Base-by-base conservation (phyloP, 768 basidiomycete species). In the Termitomyces sp. region DNA sequence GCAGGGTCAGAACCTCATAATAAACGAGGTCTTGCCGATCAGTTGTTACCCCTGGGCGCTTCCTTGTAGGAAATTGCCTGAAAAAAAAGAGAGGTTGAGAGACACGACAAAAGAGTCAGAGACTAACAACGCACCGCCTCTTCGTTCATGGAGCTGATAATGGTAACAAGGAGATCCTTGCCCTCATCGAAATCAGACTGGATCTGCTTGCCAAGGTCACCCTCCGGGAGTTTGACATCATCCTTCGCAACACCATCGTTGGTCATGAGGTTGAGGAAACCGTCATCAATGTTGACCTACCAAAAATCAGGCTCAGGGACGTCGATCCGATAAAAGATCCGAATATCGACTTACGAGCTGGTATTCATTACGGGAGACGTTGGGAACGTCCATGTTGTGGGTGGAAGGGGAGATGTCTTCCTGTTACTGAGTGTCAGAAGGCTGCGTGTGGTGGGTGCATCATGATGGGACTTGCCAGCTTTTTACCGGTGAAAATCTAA, bases 311-410 rank as follows among this genome's bases (percentile, higher is more conserved):
- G 54, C 56, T 61, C 58, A 63, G 60, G 46, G 56, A 15, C 45
- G 44, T 55, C 9, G 65, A 59, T 48, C 57, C 63, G 24, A 50
- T 55, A 63, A 56, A 51, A 49, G 2, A 28, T 20, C 18, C 16
- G 35, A 24, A 24, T n/a, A n/a, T 50, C n/a, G 32, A 72, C 82
- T 71, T 73, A 94, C 91, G 72, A 99, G 89, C 71, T 89, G 84
- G 84, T 88, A 98, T 87, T 99, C 97, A 63, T 79, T 83, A 75
- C 96, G 92, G 53, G 33, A 63, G 74, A 99, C 94, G 79, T 97
- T 92, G 76, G 96, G 96, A 71, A 97, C 96, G 68, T 98, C 96
- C 93, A 99, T 95, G 84, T 99, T 99, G 86, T 99, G 97, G 75
- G 96, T 99, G 73, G 94, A 96, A 70, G 94, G 94, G 69, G 75